Conservation (phyloP, 2,329 filamentous ascomycete species). For the Epichloe brachyelytri region DNA sequence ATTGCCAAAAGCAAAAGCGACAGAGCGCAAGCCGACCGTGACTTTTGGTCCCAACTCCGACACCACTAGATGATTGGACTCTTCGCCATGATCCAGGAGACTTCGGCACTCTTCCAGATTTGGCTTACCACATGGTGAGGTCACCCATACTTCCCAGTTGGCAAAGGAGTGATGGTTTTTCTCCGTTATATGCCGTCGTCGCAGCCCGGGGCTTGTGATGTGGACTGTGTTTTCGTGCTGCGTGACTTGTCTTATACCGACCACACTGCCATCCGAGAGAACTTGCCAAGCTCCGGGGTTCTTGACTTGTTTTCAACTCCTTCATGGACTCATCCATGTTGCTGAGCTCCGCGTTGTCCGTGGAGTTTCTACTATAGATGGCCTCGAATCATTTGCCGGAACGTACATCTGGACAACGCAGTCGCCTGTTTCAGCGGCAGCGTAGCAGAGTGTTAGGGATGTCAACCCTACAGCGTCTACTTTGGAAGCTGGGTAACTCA, state of each 20-base stretch:
- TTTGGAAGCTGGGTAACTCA: conserved; percentile 25
- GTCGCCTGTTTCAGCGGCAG: conserved; percentile 43
- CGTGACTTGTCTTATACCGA: conserved; percentile 45
- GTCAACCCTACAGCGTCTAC: conserved; percentile 44
- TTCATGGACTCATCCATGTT: conserved; percentile 39
- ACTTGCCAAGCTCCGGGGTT: conserved; percentile 55
- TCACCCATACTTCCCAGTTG: conserved; percentile 43
- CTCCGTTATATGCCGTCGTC: not conserved
- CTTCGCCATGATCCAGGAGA: conserved; percentile 27
- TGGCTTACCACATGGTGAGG: conserved; percentile 30
- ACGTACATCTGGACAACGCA: conserved; percentile 53
- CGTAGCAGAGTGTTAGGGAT: conserved; percentile 53
- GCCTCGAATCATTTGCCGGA: conserved; percentile 36
- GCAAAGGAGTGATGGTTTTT: not conserved
- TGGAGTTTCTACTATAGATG: conserved; percentile 39
- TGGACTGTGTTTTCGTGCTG: conserved; percentile 2
- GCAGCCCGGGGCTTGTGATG: not conserved
- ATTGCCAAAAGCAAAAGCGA: conserved; percentile 61
- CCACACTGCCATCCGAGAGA: conserved; percentile 44
- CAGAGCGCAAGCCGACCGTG: conserved; percentile 47
- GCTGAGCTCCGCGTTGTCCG: conserved; percentile 26
- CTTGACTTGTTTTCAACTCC: conserved; percentile 39
- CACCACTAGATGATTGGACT: conserved; percentile 47
- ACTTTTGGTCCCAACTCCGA: conserved; percentile 52
- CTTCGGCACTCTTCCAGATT: conserved; percentile 33